Evolutionary conservation across 2,329 filamentous ascomycete species (phyloP).

Genomic region (Fusarium praegraminearum): DNA sequence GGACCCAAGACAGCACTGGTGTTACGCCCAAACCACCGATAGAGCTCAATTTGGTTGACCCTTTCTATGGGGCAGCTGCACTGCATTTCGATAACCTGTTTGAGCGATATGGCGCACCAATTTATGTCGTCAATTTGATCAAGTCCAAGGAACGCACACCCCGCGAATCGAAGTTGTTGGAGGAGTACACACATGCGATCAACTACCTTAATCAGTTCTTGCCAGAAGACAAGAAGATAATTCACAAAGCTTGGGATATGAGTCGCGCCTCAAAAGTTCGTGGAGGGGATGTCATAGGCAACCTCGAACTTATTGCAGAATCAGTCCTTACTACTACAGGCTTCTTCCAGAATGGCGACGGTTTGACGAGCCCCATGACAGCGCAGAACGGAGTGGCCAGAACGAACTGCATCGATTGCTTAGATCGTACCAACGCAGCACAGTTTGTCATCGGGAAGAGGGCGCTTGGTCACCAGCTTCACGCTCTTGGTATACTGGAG

Average conservation of each 20-base stretch:
- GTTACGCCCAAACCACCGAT: slow-evolving; percentile 98
- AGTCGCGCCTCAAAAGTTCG: slow-evolving; percentile 91
- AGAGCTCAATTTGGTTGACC: slow-evolving; percentile 93
- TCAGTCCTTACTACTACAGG: slow-evolving; percentile 87
- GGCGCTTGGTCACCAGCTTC: slow-evolving; percentile 90
- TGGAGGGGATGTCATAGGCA: slow-evolving; percentile 94
- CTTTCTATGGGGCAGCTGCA: slow-evolving; percentile 93
- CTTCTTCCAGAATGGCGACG: slow-evolving; percentile 94
- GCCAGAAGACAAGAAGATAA: slow-evolving; percentile 84
- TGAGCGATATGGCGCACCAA: slow-evolving; percentile 88
- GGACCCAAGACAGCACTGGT: slow-evolving; percentile 96
- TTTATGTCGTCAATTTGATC: slow-evolving; percentile 93
- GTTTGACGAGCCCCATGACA: slow-evolving; percentile 69
- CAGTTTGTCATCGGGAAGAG: slow-evolving; percentile 98
- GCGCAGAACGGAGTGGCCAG: slow-evolving; percentile 93
- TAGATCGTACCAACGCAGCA: slow-evolving; percentile 96
- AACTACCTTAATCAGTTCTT: slow-evolving; percentile 95
- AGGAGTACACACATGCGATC: slow-evolving; percentile 88
- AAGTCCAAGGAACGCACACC: slow-evolving; percentile 89
- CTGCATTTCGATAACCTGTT: slow-evolving; percentile 97
- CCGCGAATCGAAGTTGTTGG: slow-evolving; percentile 88
- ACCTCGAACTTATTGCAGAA: slow-evolving; percentile 88
- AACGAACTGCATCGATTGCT: slow-evolving; percentile 97
- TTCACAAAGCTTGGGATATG: slow-evolving; percentile 98
- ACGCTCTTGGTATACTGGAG: slow-evolving; percentile 88